Conservation (phyloP, 208 protist species). For the Porcisia deanei region DNA sequence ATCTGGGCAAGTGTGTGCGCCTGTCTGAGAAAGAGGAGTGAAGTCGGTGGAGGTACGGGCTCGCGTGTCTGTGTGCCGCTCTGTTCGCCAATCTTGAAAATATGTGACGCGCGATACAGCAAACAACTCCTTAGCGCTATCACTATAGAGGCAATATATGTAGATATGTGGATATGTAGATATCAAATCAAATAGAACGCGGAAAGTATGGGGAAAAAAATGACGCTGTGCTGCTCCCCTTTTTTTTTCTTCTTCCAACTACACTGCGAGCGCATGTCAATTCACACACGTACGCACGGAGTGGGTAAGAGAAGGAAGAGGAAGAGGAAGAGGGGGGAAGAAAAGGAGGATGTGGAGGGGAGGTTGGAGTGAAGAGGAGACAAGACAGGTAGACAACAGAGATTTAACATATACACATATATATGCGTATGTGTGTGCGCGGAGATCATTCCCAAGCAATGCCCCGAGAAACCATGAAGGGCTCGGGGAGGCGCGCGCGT, state of each 20-base stretch:
- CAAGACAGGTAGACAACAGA: neutral
- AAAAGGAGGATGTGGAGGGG: neutral
- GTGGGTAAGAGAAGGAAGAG: neutral
- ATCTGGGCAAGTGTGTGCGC: neutral
- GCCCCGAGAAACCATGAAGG: too few species aligned
- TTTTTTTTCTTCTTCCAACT: neutral
- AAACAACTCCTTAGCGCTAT: neutral
- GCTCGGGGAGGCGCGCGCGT: too few species aligned
- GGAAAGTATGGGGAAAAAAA: neutral
- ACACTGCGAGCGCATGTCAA: neutral
- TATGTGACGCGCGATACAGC: neutral
- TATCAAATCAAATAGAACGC: neutral
- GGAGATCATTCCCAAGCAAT: too few species aligned
- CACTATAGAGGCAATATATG: neutral
- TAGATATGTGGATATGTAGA: neutral
- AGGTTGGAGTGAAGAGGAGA: neutral
- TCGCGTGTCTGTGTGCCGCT: neutral
- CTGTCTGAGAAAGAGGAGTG: neutral
- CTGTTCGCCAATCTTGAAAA: neutral
- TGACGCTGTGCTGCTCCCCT: neutral
- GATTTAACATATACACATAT: too few species aligned
- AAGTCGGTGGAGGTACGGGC: neutral
- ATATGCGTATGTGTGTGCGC: too few species aligned
- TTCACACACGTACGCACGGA: neutral
- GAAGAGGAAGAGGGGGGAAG: constrained; percentile 1